Evolutionary conservation across 495 filamentous ascomycete genomes (phyloP).

Genomic region (Aspergillus affinis): DNA sequence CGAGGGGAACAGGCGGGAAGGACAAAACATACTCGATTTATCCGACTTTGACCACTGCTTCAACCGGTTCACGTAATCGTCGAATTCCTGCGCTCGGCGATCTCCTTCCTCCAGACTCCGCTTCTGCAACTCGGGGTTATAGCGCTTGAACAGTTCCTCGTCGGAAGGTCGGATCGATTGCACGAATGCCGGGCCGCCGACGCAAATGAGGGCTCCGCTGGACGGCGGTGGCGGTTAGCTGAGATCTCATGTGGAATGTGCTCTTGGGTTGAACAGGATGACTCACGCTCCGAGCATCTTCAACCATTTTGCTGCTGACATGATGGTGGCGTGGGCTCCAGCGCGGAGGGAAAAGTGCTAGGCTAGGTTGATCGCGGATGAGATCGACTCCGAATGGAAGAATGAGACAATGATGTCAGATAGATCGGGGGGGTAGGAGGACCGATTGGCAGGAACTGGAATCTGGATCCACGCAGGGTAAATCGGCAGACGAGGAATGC

Average conservation of each 20-base stretch:
- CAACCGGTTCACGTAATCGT: slow-evolving; percentile 77
- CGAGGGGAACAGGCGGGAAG: background rate
- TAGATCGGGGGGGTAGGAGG: background rate
- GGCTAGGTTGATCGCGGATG: background rate
- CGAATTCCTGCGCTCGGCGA: slow-evolving; percentile 76
- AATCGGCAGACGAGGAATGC: background rate
- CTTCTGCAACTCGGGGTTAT: slow-evolving; percentile 91
- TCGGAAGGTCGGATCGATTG: slow-evolving; percentile 79
- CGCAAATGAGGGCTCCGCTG: slow-evolving; percentile 65
- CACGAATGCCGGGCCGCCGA: slow-evolving; percentile 86
- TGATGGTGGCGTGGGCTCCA: slow-evolving; percentile 25
- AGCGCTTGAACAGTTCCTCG: slow-evolving; percentile 88
- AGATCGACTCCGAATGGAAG: background rate
- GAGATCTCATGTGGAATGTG: background rate
- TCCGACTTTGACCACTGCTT: slow-evolving; percentile 89
- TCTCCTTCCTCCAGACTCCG: slow-evolving; percentile 72
- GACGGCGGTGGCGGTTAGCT: slow-evolving; percentile 14
- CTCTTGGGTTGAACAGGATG: background rate
- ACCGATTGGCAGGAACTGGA: background rate
- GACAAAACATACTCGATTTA: slow-evolving; percentile 66
- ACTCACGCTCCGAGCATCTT: slow-evolving; percentile 57
- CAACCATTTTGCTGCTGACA: slow-evolving; percentile 53
- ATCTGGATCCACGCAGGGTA: background rate
- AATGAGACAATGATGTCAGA: background rate
- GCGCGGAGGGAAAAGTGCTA: background rate